A percentile compares a stretch with the other conserved stretches of the same genome.
Evolutionary conservation across 2,329 filamentous ascomycete species (phyloP).

Genomic region (Raffaelea deltoideospora): DNA sequence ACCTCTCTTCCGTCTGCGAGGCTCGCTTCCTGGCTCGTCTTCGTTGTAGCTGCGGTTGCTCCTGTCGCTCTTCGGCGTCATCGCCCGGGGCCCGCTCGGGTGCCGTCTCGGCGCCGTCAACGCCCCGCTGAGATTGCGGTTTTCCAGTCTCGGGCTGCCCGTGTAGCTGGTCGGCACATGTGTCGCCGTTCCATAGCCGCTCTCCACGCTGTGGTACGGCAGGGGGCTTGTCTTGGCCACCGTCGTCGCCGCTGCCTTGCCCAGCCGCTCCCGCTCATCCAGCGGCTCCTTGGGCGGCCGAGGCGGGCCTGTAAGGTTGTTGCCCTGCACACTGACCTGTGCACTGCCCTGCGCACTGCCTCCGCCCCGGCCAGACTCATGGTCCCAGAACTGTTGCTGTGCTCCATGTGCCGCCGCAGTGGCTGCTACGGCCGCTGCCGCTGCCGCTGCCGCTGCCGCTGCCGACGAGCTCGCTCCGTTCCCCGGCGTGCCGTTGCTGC

Average conservation of each 20-base stretch:
- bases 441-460: conserved; percentile 17
- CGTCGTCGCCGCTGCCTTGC: conserved; percentile 33
- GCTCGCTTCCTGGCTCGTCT: conserved; percentile 27
- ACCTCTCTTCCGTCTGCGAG: conserved; percentile 42
- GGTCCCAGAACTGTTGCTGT: conserved; percentile 29
- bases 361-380: conserved; percentile 24
- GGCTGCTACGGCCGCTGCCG: not conserved
- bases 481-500: too few species aligned
- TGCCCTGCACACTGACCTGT: too few species aligned
- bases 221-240: conserved; percentile 38
- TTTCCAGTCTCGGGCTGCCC: conserved; percentile 38
- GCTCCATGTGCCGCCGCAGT: conserved; percentile 8
- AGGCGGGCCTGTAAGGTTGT: too few species aligned
- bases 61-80: conserved; percentile 39
- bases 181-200: conserved; percentile 32
- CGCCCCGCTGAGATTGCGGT: conserved; percentile 39
- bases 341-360: conserved; percentile 10
- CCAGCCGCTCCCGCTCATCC: conserved; percentile 15
- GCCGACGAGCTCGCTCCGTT: too few species aligned
- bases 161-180: conserved; percentile 29
- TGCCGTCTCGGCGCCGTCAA: conserved; percentile 35
- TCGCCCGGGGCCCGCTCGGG: conserved; percentile 43
- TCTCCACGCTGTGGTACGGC: conserved; percentile 41
- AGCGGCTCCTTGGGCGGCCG: conserved; percentile 50
- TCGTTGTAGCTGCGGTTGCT: conserved; percentile 21